Evolutionary conservation across 441 rosid genomes (phyloP).

Genomic region (Mallotus japonicus): DNA sequence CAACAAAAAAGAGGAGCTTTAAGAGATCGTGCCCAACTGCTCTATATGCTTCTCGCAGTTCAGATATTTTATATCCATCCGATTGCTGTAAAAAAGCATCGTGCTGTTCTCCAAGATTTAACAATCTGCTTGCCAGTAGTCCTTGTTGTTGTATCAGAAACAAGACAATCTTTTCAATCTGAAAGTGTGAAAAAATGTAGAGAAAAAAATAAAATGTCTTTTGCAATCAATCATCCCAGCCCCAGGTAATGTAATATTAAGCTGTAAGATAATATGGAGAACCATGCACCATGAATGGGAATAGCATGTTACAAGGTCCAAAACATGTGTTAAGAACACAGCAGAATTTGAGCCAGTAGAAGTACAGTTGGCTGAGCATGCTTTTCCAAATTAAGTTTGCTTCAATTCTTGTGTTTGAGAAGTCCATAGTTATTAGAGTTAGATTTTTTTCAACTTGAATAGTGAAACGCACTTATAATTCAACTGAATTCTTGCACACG

Average conservation of each 20-base stretch:
- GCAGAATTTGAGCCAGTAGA: too few relatives aligned
- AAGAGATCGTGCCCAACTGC: slow-evolving; percentile 72
- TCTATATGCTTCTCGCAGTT: slow-evolving; percentile 72
- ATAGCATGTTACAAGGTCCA: neutral
- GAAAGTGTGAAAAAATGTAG: slow-evolving; percentile 11
- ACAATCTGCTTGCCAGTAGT: slow-evolving; percentile 59
- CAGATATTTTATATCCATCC: slow-evolving; percentile 50
- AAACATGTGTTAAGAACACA: neutral
- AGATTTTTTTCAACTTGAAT: too few relatives aligned
- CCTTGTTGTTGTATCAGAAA: slow-evolving; percentile 97
- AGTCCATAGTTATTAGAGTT: too few relatives aligned
- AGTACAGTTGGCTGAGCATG: too few relatives aligned
- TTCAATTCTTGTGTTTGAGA: too few relatives aligned
- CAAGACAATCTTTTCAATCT: slow-evolving; percentile 90
- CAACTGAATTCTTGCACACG: too few relatives aligned
- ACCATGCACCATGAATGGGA: neutral
- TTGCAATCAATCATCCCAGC: neutral
- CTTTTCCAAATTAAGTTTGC: too few relatives aligned
- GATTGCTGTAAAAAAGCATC: slow-evolving; percentile 58
- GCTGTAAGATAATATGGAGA: too few relatives aligned
- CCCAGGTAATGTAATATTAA: neutral
- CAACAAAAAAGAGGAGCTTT: slow-evolving; percentile 77
- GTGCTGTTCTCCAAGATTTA: slow-evolving; percentile 57
- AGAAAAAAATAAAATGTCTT: neutral
- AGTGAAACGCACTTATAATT: too few relatives aligned